Evolutionary conservation across 192 early-diverging fungal genomes (phyloP), one percentile per base, ranked within the genome.

Genomic region (Coemansia aciculifera): DNA sequence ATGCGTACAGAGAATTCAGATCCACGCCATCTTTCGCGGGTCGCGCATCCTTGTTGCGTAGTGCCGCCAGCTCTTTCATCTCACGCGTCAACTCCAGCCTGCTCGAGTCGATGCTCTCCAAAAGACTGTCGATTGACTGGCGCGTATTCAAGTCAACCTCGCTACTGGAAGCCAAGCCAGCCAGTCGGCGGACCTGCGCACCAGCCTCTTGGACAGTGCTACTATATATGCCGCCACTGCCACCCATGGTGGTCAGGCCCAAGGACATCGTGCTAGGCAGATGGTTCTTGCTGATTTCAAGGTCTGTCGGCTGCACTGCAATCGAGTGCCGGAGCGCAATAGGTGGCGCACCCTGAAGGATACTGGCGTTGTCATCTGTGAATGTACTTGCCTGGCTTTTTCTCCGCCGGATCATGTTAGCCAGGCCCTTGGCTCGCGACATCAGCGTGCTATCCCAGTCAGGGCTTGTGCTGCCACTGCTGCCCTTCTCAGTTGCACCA

Each of bases 41-140:
- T n/a, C 64, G 74, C 51, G 79, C 79, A 40, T 81, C 64, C 65
- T 73, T 76, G 74, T 71, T 77, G 12, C 79, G 71, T 61, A 77
- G 68, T 5, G 67, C 62, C 1, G 42, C 49, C 29, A 81, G 79
- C 59, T 74, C 40, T 15, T 77, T 75, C 27, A 48, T 69, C n/a
- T 82, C 75, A 56, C 63, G 74, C 13, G 69, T 73, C 36, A 82
- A 72, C 71, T 82, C 79, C 63, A 77, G 32, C 51, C 59, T 52
- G 59, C 52, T 32, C 0, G 70, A 54, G 8, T 32, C 59, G 11
- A 38, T 24, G 51, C 38, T 66, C n/a, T 43, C 46, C 7, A 54
- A 23, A 7, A 57, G 31, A 42, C 61, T 74, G n/a, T 57, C 57
- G 2, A 64, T 24, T 1, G 72, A 59, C 40, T 61, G 52, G 48